These are phyloP conservation scores for Quercus cerris DNA, from an alignment of 306 rosid genomes.

Conservation along the genomic window DNA sequence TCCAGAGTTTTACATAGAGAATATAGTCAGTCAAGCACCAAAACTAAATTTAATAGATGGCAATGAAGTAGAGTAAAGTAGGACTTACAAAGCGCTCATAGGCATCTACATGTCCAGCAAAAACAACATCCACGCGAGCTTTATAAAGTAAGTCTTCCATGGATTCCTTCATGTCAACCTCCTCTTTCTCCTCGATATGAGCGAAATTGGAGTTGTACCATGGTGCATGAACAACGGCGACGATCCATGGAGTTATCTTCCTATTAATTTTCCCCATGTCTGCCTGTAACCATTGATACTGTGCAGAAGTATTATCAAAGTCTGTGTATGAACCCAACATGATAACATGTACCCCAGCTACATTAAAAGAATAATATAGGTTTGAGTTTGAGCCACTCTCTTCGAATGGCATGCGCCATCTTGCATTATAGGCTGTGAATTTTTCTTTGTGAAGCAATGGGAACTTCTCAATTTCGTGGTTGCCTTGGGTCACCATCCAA, in stretches of 20 bases:
- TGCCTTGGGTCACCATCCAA: slow-evolving; percentile 92
- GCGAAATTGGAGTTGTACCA: slow-evolving; percentile 83
- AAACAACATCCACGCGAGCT: slow-evolving; percentile 72
- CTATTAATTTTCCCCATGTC: slow-evolving; percentile 57
- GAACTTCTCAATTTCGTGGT: slow-evolving; percentile 71
- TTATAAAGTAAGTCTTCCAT: slow-evolving; percentile 68
- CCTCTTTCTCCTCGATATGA: slow-evolving; percentile 64
- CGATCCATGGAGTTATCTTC: slow-evolving; percentile 58
- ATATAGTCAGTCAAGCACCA: no score
- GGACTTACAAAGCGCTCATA: slow-evolving; percentile 84
- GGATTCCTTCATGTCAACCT: slow-evolving; percentile 49
- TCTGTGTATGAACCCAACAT: slow-evolving; percentile 86
- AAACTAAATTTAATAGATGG: not conserved
- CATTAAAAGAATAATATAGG: slow-evolving; percentile 78
- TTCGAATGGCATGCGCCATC: slow-evolving; percentile 82
- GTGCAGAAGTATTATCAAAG: slow-evolving; percentile 44
- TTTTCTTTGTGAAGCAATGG: slow-evolving; percentile 18
- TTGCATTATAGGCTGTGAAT: slow-evolving; percentile 77
- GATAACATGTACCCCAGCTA: slow-evolving; percentile 69
- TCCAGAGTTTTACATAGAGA: not conserved
- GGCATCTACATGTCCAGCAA: slow-evolving; percentile 84
- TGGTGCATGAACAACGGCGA: slow-evolving; percentile 70
- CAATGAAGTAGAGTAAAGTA: not conserved
- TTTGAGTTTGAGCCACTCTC: slow-evolving; percentile 71
- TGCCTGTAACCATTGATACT: slow-evolving; percentile 59